phyloP scores from a whole-genome alignment of 169 alveolate species.

The Cryptosporidium baileyi region DNA sequence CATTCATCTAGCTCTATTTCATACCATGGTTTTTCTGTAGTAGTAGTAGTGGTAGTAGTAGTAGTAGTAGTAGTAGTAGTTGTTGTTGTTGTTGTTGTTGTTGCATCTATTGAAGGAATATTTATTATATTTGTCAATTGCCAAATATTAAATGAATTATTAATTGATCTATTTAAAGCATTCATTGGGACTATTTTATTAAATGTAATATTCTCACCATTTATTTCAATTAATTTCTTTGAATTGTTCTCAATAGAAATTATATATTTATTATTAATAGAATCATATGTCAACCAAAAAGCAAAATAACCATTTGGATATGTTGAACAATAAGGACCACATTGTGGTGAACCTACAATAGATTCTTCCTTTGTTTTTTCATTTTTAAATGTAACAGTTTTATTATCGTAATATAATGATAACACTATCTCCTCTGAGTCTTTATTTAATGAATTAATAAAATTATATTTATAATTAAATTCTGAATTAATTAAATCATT shows the following conservation, averaged over 20 bases:
- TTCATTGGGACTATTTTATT: slow-evolving; percentile 7
- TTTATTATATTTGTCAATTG: slow-evolving; percentile 7
- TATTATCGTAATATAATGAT: slow-evolving; percentile 2
- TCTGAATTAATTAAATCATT: neutral
- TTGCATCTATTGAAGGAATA: neutral
- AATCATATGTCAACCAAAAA: slow-evolving; percentile 35
- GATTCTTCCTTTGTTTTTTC: neutral
- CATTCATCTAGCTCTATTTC: slow-evolving; percentile 9
- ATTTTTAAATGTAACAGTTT: slow-evolving; percentile 12
- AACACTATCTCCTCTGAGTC: slow-evolving; percentile 2
- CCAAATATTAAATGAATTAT: slow-evolving; percentile 6
- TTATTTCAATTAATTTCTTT: slow-evolving; percentile 11
- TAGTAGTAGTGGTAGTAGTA: neutral
- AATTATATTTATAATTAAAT: neutral
- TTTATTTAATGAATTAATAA: neutral
- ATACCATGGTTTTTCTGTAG: neutral
- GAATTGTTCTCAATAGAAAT: slow-evolving; percentile 21
- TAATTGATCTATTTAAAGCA: neutral
- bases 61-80: slow-evolving; percentile 25
- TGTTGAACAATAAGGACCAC: slow-evolving; percentile 65
- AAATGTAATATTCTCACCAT: slow-evolving; percentile 10
- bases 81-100: slow-evolving; percentile 32
- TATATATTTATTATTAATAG: neutral
- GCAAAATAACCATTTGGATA: slow-evolving; percentile 55
- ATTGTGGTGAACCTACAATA: slow-evolving; percentile 60